Percentiles rank a stretch among this genome's conserved stretches.
These are phyloP conservation scores for Alternaria incomplexa DNA, from an alignment of 2,329 filamentous ascomycete genomes.

Conservation along the genomic window DNA sequence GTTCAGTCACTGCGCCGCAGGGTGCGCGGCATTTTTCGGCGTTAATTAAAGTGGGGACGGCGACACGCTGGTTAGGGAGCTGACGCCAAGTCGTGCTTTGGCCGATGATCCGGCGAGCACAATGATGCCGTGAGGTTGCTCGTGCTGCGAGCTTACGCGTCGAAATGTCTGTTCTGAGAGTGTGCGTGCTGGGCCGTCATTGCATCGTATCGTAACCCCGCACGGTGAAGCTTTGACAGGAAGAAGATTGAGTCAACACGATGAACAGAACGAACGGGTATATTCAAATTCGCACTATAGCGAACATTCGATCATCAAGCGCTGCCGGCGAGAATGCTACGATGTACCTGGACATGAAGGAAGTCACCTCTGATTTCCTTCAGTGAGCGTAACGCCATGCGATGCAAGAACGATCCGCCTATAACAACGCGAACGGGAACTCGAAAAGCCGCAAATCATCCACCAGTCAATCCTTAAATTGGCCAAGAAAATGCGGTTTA, in stretches of 20 bases:
- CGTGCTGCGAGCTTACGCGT: not conserved
- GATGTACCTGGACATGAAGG: not conserved
- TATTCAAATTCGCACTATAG: not conserved
- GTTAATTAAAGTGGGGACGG: not conserved
- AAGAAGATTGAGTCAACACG: not conserved
- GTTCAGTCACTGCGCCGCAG: conserved; percentile 19
- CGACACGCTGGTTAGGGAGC: not conserved
- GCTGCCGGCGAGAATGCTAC: not conserved
- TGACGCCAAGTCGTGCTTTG: not conserved
- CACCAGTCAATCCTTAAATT: not conserved
- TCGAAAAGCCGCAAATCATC: not conserved
- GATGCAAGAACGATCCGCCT: conserved; percentile 3
- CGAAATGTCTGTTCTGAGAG: not conserved
- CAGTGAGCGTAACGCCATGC: conserved; percentile 5
- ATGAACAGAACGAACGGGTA: not conserved
- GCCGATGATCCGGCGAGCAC: not conserved
- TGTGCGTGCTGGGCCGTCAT: not conserved
- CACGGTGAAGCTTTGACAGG: not conserved
- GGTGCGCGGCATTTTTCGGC: conserved; percentile 2
- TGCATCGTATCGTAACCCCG: not conserved
- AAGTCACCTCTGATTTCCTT: not conserved
- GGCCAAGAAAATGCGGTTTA: not conserved
- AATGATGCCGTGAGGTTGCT: not conserved
- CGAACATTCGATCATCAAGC: not conserved
- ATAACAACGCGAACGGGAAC: not conserved